These are phyloP conservation scores for Clonostachys solani DNA, from an alignment of 2,329 filamentous ascomycete species.

Conservation along the genomic window DNA sequence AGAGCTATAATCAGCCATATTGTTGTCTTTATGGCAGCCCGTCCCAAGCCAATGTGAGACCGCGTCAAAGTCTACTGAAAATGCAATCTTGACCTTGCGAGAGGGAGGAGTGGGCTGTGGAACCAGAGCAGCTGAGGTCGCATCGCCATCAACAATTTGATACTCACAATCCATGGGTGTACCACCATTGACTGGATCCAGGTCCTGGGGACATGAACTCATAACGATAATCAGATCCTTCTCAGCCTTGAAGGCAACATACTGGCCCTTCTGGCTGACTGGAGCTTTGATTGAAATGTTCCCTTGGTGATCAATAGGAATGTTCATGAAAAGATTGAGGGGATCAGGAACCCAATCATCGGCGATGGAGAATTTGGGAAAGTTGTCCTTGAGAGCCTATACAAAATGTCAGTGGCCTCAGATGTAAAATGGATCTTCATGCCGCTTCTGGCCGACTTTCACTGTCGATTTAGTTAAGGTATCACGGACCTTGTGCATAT, in stretches of 20 bases:
- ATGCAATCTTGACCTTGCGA: slow-evolving; percentile 16
- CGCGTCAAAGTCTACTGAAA: slow-evolving; percentile 45
- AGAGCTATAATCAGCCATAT: slow-evolving; percentile 41
- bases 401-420: too few relatives aligned
- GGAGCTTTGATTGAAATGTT: slow-evolving; percentile 22
- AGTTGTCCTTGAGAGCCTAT: slow-evolving; percentile 14
- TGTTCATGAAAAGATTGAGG: slow-evolving; percentile 38
- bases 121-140: neutral
- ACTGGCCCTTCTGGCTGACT: slow-evolving; percentile 24
- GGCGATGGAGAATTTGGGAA: slow-evolving; percentile 14
- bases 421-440: too few relatives aligned
- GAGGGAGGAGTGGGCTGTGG: neutral
- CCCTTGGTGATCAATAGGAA: slow-evolving; percentile 25
- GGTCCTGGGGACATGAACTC: slow-evolving; percentile 35
- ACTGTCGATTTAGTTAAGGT: slow-evolving; percentile 6
- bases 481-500: slow-evolving; percentile 16
- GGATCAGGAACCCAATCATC: slow-evolving; percentile 30
- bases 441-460: too few relatives aligned
- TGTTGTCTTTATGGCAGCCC: slow-evolving; percentile 41
- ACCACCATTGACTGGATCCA: slow-evolving; percentile 27
- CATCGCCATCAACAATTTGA: slow-evolving; percentile 3
- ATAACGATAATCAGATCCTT: slow-evolving; percentile 29
- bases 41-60: slow-evolving; percentile 47
- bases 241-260: slow-evolving; percentile 25
- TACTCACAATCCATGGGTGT: slow-evolving; percentile 24